Evolutionary conservation across 352 stramenopile species (phyloP).

Genomic region (Phytophthora rubi): DNA sequence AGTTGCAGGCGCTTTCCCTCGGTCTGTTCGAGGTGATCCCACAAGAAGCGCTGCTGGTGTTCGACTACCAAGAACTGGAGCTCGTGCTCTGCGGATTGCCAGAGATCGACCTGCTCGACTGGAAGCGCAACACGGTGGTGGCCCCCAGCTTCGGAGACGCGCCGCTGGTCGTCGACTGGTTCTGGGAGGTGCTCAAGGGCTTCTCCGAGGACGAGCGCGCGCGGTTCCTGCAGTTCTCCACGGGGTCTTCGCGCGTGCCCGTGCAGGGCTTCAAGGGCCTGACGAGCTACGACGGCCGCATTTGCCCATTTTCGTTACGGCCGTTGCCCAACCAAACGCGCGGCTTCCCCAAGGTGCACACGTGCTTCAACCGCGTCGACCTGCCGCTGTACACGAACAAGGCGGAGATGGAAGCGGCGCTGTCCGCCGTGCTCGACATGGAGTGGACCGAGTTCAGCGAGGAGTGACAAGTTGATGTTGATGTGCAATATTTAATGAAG

Average conservation of each 20-base stretch:
- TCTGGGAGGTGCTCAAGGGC: slow-evolving; percentile 71
- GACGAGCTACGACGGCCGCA: slow-evolving; percentile 85
- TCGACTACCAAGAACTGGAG: slow-evolving; percentile 98
- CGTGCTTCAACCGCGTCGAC: slow-evolving; percentile 88
- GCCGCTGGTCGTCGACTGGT: slow-evolving; percentile 63
- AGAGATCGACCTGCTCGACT: slow-evolving; percentile 91
- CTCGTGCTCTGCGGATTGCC: slow-evolving; percentile 83
- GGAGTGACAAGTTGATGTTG: slow-evolving; percentile 44
- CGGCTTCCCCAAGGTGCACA: slow-evolving; percentile 81
- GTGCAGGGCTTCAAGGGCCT: slow-evolving; percentile 86
- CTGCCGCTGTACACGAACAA: slow-evolving; percentile 84
- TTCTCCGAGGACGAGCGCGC: slow-evolving; percentile 81
- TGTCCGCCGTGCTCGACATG: slow-evolving; percentile 96
- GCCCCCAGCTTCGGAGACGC: slow-evolving; percentile 57
- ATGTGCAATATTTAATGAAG: slow-evolving; percentile 37
- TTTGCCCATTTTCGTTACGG: slow-evolving; percentile 76
- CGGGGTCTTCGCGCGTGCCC: slow-evolving; percentile 82
- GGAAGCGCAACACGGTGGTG: slow-evolving; percentile 80
- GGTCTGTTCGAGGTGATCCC: slow-evolving; percentile 98
- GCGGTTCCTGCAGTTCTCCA: slow-evolving; percentile 87
- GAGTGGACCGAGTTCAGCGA: slow-evolving; percentile 95
- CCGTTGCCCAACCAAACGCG: slow-evolving; percentile 64
- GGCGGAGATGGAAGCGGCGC: slow-evolving; percentile 93
- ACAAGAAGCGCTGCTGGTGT: slow-evolving; percentile 95
- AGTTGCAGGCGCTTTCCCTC: slow-evolving; percentile 89